A percentile compares a stretch with the other conserved stretches of the same genome.
These are phyloP conservation scores for Candida maesae DNA, from an alignment of 805 yeast species.

Conservation along the genomic window DNA sequence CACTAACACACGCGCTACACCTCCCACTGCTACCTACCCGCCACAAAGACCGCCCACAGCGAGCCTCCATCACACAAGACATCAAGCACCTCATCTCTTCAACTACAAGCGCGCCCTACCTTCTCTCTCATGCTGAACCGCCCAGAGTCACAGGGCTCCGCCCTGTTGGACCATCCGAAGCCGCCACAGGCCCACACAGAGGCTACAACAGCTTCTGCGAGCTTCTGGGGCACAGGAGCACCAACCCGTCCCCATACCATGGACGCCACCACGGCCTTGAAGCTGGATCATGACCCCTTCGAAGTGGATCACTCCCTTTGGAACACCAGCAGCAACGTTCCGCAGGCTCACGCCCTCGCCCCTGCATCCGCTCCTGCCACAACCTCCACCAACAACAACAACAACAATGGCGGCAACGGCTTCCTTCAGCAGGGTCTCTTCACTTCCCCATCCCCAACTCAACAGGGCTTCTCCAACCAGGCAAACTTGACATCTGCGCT, in stretches of 20 bases:
- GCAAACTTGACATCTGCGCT: background rate
- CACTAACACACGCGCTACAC: too few species aligned
- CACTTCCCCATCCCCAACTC: background rate
- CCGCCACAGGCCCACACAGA: background rate
- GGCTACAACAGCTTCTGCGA: background rate
- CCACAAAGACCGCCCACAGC: too few species aligned
- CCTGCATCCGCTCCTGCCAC: background rate
- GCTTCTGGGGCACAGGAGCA: background rate
- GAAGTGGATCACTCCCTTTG: slow-evolving; percentile 9
- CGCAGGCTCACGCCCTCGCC: background rate
- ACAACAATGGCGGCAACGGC: too few species aligned
- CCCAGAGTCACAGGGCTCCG: background rate
- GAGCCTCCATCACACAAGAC: too few species aligned
- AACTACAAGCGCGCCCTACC: too few species aligned
- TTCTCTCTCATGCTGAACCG: background rate
- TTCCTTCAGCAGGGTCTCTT: too few species aligned
- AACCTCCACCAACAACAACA: background rate
- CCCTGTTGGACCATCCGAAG: background rate
- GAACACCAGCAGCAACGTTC: background rate
- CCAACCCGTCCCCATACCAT: background rate
- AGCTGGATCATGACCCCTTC: slow-evolving; percentile 8
- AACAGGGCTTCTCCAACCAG: background rate
- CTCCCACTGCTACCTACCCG: too few species aligned
- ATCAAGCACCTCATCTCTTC: too few species aligned
- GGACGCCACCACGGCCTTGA: background rate